Conservation (phyloP, 1,284 basidiomycete species). For the Singerocomus rubriflavus region DNA sequence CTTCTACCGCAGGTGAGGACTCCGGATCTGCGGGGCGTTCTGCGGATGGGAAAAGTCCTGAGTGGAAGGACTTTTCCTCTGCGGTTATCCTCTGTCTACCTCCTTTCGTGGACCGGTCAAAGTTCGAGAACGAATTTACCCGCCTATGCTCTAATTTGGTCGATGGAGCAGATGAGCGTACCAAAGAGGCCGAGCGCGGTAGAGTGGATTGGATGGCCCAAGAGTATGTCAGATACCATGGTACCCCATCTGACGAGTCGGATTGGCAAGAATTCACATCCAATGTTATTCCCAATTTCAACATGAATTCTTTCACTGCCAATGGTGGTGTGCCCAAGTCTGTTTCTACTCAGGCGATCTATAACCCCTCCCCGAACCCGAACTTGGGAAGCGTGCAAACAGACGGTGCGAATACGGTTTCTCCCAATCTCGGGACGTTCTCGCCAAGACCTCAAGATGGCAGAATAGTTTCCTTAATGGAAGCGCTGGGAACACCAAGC, state of each 20-base stretch:
- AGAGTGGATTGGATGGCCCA: constrained; percentile 61
- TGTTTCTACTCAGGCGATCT: constrained; percentile 51
- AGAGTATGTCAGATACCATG: constrained; percentile 62
- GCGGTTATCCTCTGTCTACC: constrained; percentile 60
- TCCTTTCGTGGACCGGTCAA: constrained; percentile 46
- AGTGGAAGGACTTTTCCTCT: constrained; percentile 62
- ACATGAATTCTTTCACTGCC: constrained; percentile 16
- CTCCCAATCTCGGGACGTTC: constrained; percentile 53
- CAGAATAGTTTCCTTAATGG: constrained; percentile 45
- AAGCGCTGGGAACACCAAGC: constrained; percentile 37
- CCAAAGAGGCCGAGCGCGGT: constrained; percentile 38
- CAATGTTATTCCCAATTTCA: constrained; percentile 44
- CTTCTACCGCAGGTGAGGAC: constrained; percentile 11
- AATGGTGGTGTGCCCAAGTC: constrained; percentile 42
- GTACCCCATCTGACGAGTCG: constrained; percentile 44
- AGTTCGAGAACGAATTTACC: constrained; percentile 68
- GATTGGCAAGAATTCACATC: constrained; percentile 59
- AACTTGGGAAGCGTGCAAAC: constrained; percentile 34
- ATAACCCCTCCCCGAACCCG: constrained; percentile 45
- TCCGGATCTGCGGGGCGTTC: constrained; percentile 3
- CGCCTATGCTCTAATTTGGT: constrained; percentile 64
- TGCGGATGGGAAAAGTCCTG: constrained; percentile 25
- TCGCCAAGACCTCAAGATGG: constrained; percentile 56
- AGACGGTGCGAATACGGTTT: constrained; percentile 16
- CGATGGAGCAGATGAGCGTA: constrained; percentile 48